Evolutionary conservation across 345 rosid species (phyloP).

Genomic region (Citrus glauca): DNA sequence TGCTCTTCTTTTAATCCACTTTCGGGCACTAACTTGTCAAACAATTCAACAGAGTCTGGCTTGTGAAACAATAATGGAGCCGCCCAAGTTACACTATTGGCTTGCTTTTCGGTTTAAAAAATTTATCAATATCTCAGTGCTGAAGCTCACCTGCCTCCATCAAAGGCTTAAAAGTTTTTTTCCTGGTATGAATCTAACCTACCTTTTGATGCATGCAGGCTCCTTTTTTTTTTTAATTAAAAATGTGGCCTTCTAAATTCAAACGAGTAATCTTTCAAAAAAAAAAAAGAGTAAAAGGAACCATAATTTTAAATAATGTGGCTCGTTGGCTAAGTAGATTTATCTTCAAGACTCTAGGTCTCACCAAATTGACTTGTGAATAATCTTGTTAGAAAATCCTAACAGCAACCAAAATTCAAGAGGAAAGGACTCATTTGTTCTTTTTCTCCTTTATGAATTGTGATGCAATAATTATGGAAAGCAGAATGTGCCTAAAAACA

Average conservation of each 20-base stretch:
- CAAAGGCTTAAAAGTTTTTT: background rate
- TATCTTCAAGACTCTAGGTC: too few species aligned
- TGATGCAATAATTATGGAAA: background rate
- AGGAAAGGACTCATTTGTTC: background rate
- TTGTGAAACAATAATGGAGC: background rate
- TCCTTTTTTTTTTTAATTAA: background rate
- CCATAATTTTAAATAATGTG: background rate
- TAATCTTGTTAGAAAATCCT: background rate
- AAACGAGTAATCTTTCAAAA: too few species aligned
- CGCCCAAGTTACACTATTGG: background rate
- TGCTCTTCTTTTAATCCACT: background rate
- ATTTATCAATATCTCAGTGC: background rate
- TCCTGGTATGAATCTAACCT: background rate
- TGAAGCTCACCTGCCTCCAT: background rate
- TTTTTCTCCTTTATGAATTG: background rate
- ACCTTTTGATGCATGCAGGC: background rate
- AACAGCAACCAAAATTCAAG: background rate
- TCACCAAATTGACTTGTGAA: background rate
- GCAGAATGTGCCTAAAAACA: background rate
- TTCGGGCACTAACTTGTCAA: background rate
- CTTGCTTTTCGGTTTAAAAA: background rate
- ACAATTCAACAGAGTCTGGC: background rate
- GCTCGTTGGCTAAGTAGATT: background rate
- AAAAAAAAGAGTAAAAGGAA: background rate
- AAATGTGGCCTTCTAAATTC: background rate